A percentile compares a stretch with the other conserved stretches of the same genome.
These are phyloP conservation scores for Colletotrichum sp. DNA, from an alignment of 2,329 filamentous ascomycete genomes.

Conservation along the genomic window DNA sequence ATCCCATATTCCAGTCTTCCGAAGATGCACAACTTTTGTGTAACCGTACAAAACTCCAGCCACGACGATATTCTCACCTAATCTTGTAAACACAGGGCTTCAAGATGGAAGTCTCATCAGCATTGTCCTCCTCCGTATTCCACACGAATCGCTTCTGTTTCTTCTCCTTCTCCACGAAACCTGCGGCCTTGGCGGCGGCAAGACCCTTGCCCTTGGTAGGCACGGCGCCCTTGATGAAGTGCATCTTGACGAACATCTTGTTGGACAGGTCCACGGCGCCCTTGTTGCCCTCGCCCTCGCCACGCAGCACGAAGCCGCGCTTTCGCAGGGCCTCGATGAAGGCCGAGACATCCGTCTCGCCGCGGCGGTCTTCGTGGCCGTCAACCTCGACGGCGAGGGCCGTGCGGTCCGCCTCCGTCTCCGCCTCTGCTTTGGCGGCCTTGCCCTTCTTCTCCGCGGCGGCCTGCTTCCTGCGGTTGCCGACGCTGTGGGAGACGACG, in stretches of 20 bases:
- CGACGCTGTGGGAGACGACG: conserved; percentile 72
- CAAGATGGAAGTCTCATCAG: conserved; percentile 69
- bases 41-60: not conserved
- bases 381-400: conserved; percentile 75
- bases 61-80: conserved; percentile 52
- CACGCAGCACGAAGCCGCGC: conserved; percentile 84
- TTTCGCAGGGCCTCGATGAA: conserved; percentile 85
- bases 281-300: conserved; percentile 49
- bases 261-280: conserved; percentile 80
- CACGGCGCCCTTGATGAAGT: conserved; percentile 83
- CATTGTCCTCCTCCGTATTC: conserved; percentile 55
- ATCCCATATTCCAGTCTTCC: not conserved
- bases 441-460: conserved; percentile 51
- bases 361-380: conserved; percentile 64
- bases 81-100: conserved; percentile 98
- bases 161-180: conserved; percentile 45
- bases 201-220: conserved; percentile 79
- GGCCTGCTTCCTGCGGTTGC: conserved; percentile 63
- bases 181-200: conserved; percentile 63
- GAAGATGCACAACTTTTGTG: not conserved
- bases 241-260: conserved; percentile 99
- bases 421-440: conserved; percentile 37
- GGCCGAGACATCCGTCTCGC: conserved; percentile 84
- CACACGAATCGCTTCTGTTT: conserved; percentile 64
- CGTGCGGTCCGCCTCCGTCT: conserved; percentile 48